These are phyloP conservation scores for Russula virescens DNA, from an alignment of 768 basidiomycete species.

Conservation along the genomic window DNA sequence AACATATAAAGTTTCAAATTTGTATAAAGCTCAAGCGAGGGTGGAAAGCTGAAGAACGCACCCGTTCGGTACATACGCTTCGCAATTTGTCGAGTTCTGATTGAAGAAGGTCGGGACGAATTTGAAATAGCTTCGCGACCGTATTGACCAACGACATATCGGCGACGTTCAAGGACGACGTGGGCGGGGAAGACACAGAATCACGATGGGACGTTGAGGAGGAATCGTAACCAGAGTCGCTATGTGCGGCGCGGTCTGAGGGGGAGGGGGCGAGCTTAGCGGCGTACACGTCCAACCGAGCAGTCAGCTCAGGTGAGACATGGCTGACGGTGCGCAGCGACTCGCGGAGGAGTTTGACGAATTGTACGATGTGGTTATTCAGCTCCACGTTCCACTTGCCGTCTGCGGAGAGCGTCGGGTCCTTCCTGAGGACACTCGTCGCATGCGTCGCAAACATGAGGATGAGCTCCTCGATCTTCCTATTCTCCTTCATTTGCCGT, in stretches of 20 bases:
- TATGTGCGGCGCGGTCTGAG: slow-evolving; percentile 38
- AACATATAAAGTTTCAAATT: slow-evolving; percentile 10
- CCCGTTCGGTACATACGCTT: slow-evolving; percentile 72
- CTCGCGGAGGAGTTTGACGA: slow-evolving; percentile 82
- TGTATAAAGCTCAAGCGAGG: slow-evolving; percentile 2
- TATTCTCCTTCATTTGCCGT: slow-evolving; percentile 88
- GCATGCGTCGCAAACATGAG: slow-evolving; percentile 93
- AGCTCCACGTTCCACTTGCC: slow-evolving; percentile 85
- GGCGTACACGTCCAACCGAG: slow-evolving; percentile 79
- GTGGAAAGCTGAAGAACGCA: slow-evolving; percentile 26
- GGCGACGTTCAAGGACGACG: slow-evolving; percentile 41
- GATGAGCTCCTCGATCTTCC: slow-evolving; percentile 96
- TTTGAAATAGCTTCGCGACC: slow-evolving; percentile 68
- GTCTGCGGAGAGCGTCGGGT: slow-evolving; percentile 74
- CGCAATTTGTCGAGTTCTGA: slow-evolving; percentile 65
- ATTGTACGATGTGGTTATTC: slow-evolving; percentile 86
- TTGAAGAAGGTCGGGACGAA: slow-evolving; percentile 61
- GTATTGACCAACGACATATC: slow-evolving; percentile 77
- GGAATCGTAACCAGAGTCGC: slow-evolving; percentile 64
- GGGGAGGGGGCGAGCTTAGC: slow-evolving; percentile 73
- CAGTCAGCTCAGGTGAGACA: slow-evolving; percentile 75
- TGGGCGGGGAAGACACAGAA: slow-evolving; percentile 37
- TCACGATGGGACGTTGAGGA: slow-evolving; percentile 56
- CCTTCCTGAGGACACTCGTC: slow-evolving; percentile 82
- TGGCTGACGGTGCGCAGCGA: slow-evolving; percentile 66